Evolutionary conservation across 352 stramenopile genomes (phyloP), one percentile per base, ranked within the genome.

Genomic region (Albugo candida): DNA sequence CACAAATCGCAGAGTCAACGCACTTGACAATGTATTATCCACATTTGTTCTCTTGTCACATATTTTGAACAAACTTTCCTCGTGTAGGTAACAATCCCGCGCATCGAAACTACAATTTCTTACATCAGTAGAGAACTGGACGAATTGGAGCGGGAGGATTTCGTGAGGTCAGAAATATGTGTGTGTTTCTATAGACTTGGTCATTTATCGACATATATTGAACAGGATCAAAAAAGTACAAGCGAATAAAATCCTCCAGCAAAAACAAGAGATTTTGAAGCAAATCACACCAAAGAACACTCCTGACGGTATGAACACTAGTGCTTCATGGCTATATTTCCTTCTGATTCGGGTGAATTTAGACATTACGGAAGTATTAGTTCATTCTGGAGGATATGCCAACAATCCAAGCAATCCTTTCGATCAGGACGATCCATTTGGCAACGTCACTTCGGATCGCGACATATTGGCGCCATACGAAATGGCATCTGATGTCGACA

Each of bases 1-100:
- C 39, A 99, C 95, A 17, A 99, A 99, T 70, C 86, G 95, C 52
- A 89, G 95, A 65, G 95, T 99, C 41, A 99, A 99, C 67, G 95
- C 95, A 14, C 74, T 99, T 63, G 95, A 99, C 58, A 98, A 98
- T 61, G 73, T 83, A 14, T 53, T 19, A 13, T 13, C 39, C 36
- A 8, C 8, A 5, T 41, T n/a, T 36, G 16, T n/a, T 36, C 27
- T 13, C n/a, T 14, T 17, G 5, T 5, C 4, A 36, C 12, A 27
- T 45, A 21, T 16, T 49, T 36, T n/a, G n/a, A 12, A 8, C 14
- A 37, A 36, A 5, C 31, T 4, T 12, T 8, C 8, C 19, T 20
- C 8, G 10, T n/a, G 31, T 35, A 85, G 73, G 95, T 99, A 20
- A 98, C 95, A 39, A 97, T 99, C 72, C 95, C 95, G 34, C 92